phyloP scores from a whole-genome alignment of 2,329 filamentous ascomycete genomes.

The Colletotrichum tabaci region DNA sequence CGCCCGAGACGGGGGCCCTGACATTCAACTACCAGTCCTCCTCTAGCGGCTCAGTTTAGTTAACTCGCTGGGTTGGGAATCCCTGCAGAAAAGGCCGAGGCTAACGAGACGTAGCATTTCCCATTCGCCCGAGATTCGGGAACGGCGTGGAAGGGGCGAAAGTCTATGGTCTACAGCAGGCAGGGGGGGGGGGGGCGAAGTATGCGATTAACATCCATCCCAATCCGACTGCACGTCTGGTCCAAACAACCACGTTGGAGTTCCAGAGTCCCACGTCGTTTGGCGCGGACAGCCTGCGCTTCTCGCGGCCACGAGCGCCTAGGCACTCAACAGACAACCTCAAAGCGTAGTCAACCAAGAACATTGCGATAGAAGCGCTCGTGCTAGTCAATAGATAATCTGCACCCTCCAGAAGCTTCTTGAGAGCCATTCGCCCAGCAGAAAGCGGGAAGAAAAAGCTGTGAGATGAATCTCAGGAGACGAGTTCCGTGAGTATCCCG shows the following conservation, averaged over 20 bases:
- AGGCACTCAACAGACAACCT: background rate
- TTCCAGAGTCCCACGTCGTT: no score
- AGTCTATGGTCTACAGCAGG: background rate
- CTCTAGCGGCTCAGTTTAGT: no score
- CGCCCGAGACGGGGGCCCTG: background rate
- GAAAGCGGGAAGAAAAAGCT: background rate
- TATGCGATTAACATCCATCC: background rate
- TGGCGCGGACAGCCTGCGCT: background rate
- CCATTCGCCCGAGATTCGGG: background rate
- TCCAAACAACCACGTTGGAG: no score
- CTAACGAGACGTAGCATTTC: background rate
- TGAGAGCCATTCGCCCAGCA: background rate
- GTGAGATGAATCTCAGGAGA: background rate
- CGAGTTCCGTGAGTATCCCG: background rate
- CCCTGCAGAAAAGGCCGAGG: background rate
- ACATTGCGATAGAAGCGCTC: background rate
- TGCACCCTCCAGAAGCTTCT: background rate
- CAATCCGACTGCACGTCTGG: background rate
- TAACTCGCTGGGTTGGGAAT: background rate
- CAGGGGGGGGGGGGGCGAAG: background rate
- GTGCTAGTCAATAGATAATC: background rate
- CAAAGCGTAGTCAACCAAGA: background rate
- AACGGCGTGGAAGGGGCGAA: background rate
- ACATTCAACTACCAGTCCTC: background rate
- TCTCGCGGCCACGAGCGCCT: background rate